Base-by-base conservation (phyloP, 176 grass and related monocot species). In the Zea luxurians region DNA sequence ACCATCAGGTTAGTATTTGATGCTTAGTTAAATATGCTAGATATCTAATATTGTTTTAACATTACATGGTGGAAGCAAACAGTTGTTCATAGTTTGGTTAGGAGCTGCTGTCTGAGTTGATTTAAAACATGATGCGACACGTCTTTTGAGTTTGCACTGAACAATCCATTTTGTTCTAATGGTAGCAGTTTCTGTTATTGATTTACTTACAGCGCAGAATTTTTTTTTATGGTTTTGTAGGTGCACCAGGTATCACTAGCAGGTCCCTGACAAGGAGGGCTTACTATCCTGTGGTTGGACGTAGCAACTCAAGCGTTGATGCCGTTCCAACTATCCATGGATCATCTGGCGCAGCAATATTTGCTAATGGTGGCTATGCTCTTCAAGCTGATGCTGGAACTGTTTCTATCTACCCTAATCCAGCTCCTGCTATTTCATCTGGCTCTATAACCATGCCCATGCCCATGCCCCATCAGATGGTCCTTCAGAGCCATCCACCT, bases 1-100 rank as follows among this genome's bases (percentile, higher is more conserved):
- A 70, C 35, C 80, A 64, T 79, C 88, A 82, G 92, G 88, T 94
- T 76, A 77, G 73, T 80, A 27, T 27, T 27, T 27, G 27, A 27
- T 27, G 27, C 27, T 27, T 27, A 27, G 27, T 27, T 27, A 27
- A 27, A 27, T 27, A 27, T 27, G 27, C 27, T 27, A 27, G 27
- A 27, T 55, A 44, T 66, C 15, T n/a, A 15, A 37, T 64, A 17
- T 74, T 50, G 3, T 27, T 27, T 27, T 27, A 27, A 27, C 27
- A 27, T 27, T 27, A 27, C 27, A 27, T 27, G 27, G 27, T 27
- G 27, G 27, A 27, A 27, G 27, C 27, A 27, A 27, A 27, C 27
- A 27, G 27, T 27, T 27, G 27, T 27, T 27, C 27, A 48, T 59
- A 18, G 10, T 80, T 63, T 75, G 5, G 21, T 41, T 20, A 17